Evolutionary conservation across 805 yeast genomes (phyloP).

Genomic region (Wickerhamiella occidentalis): DNA sequence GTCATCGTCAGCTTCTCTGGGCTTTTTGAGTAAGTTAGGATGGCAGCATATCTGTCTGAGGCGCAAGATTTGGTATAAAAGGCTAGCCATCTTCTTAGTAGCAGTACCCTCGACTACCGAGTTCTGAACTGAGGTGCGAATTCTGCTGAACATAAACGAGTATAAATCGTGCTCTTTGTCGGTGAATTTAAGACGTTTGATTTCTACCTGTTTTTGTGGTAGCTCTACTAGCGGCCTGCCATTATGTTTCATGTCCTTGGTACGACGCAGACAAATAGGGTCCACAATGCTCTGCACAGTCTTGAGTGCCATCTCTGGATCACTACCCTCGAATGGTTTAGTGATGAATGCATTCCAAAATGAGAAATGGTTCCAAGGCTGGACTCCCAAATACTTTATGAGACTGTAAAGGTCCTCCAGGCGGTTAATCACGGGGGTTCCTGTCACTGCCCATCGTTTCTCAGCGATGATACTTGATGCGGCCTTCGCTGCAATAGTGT

Average conservation of each 20-base stretch:
- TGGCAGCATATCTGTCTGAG: conserved; percentile 86
- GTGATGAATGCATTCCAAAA: conserved; percentile 84
- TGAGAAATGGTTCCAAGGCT: conserved; percentile 79
- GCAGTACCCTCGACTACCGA: conserved; percentile 45
- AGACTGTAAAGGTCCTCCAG: conserved; percentile 77
- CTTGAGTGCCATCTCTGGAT: conserved; percentile 53
- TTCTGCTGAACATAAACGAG: conserved; percentile 53
- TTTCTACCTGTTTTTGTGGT: conserved; percentile 61
- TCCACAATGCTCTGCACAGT: conserved; percentile 77
- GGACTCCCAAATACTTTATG: conserved; percentile 59
- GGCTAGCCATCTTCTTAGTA: conserved; percentile 61
- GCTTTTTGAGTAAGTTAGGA: conserved; percentile 45
- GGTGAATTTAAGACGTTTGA: conserved; percentile 56
- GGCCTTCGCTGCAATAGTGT: conserved; percentile 69
- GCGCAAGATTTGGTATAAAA: conserved; percentile 70
- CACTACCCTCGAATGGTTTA: conserved; percentile 63
- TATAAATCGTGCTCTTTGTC: conserved; percentile 56
- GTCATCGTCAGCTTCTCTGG: conserved; percentile 13
- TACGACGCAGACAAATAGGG: conserved; percentile 72
- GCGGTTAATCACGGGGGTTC: conserved; percentile 84
- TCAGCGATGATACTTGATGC: conserved; percentile 51
- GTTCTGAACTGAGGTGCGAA: conserved; percentile 35
- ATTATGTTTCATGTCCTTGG: conserved; percentile 71
- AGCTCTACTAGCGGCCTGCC: conserved; percentile 65
- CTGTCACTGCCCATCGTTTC: conserved; percentile 77